Percentiles rank a stretch among this genome's conserved stretches.
Conservation (phyloP, 2,329 filamentous ascomycete species). For the Stagonosporopsis chrysanthemi region DNA sequence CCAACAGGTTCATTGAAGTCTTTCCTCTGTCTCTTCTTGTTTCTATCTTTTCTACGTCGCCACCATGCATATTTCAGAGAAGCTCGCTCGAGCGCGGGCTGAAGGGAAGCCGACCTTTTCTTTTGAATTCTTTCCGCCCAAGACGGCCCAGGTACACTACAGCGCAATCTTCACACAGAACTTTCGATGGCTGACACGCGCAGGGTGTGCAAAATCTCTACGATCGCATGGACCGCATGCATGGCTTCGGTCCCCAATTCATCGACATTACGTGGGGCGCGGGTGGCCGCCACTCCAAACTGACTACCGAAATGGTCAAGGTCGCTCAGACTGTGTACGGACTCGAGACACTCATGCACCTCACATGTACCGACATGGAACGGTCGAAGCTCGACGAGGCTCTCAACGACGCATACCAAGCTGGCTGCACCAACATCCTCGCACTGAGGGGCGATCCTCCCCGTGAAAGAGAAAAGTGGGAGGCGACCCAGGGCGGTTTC, state of each 20-base stretch:
- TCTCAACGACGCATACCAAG: slow-evolving; percentile 85
- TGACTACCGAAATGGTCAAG: slow-evolving; percentile 97
- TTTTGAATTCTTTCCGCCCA: slow-evolving; percentile 99
- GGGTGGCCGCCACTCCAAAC: slow-evolving; percentile 85
- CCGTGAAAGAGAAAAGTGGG: slow-evolving; percentile 92
- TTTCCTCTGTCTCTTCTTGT: slow-evolving; percentile 6
- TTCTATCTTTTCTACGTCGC: slow-evolving; percentile 9
- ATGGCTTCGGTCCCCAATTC: slow-evolving; percentile 90
- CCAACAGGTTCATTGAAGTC: slow-evolving; percentile 7
- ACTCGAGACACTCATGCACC: slow-evolving; percentile 97
- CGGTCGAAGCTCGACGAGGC: slow-evolving; percentile 89
- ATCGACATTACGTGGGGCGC: slow-evolving; percentile 99
- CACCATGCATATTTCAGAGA: slow-evolving; percentile 94
- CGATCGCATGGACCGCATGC: slow-evolving; percentile 99
- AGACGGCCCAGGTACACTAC: slow-evolving; percentile 75
- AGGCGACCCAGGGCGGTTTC: slow-evolving; percentile 84
- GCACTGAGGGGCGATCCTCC: slow-evolving; percentile 93
- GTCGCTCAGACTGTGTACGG: slow-evolving; percentile 95
- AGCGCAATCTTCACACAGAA: not conserved
- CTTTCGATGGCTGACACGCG: slow-evolving; percentile 21
- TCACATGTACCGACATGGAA: slow-evolving; percentile 99
- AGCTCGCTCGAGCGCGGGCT: slow-evolving; percentile 82
- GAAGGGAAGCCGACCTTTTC: slow-evolving; percentile 89
- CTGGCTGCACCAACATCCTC: slow-evolving; percentile 96
- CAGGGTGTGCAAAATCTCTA: slow-evolving; percentile 96